Evolutionary conservation across 352 stramenopile species (phyloP), one percentile per base, ranked within the genome.

Genomic region (Pythium aquatile): DNA sequence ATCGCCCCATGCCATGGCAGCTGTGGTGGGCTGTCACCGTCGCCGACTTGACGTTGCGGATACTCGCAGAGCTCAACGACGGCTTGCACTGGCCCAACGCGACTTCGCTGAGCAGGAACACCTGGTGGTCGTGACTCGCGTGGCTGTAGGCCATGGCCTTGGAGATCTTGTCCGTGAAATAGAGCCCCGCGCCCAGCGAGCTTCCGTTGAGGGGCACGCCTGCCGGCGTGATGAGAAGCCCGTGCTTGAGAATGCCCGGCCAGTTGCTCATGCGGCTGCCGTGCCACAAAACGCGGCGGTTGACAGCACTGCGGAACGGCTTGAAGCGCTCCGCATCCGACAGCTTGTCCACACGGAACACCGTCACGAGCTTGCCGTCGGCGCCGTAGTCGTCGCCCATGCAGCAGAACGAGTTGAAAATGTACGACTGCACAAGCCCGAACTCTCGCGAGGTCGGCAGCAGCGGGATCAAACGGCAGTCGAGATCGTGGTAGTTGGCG

Each of bases 91-190:
- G 68, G n/a, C 84, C 84, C 30, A 93, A 59, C 5, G 85, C 85
- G 28, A 93, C 84, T 66, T 91, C 80, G 46, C 74, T 87, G 30
- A 89, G 61, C 42, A 86, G 64, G 47, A 88, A 80, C 6, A 91
- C 69, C 49, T 78, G 85, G 37, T 58, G 73, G 37, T 77, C 66
- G 35, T 87, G 76, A 44, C 78, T 77, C 40, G 70, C 76, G 39
- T 87, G 80, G 68, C 81, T 91, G 39, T 90, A 91, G 32, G 73
- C 71, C 66, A 87, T 78, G 8, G 83, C 82, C 53, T 88, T 88
- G 16, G 84, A 88, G 62, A 88, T 81, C 69, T 91, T 92, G 63
- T 96, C 89, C 11, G 88, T 90, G 65, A 95, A 96, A 63, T 96
- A 97, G 8, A 97, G 58, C 28, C 89, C 88, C 53, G 90, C 90